Conservation (phyloP, 495 filamentous ascomycete species). For the Penicillium lividum region DNA sequence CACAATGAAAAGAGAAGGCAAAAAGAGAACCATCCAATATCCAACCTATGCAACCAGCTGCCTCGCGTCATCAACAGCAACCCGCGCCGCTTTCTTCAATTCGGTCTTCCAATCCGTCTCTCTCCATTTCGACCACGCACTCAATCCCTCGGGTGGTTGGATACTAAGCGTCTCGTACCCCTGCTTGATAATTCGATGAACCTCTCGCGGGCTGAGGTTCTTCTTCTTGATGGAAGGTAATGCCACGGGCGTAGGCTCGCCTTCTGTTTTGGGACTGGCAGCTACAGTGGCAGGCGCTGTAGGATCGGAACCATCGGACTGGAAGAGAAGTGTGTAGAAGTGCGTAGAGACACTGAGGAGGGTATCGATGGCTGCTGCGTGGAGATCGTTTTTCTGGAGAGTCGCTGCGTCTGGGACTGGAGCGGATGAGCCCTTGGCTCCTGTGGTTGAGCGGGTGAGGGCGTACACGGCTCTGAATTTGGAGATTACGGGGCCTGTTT, state of each 20-base stretch:
- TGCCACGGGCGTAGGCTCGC: conserved; percentile 25
- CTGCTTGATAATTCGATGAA: conserved; percentile 88
- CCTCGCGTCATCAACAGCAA: conserved; percentile 60
- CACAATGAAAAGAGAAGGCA: not conserved
- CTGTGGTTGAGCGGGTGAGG: conserved; percentile 17
- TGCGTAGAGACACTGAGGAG: conserved; percentile 83
- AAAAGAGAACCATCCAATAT: not conserved
- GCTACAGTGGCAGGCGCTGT: conserved; percentile 4
- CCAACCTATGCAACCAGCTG: conserved; percentile 36
- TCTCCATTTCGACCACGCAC: conserved; percentile 70
- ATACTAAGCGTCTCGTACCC: conserved; percentile 93
- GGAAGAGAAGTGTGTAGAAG: conserved; percentile 79
- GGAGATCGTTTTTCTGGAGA: conserved; percentile 25
- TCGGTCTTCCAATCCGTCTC: conserved; percentile 68
- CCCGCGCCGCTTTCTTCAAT: conserved; percentile 82
- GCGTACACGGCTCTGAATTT: conserved; percentile 80
- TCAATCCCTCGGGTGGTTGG: conserved; percentile 78
- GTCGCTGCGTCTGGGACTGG: conserved; percentile 8
- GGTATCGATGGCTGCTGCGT: conserved; percentile 67
- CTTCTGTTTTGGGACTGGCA: conserved; percentile 27
- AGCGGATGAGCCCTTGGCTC: conserved; percentile 7
- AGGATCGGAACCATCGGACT: conserved; percentile 47
- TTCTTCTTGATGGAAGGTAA: conserved; percentile 48
- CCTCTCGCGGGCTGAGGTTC: conserved; percentile 77
- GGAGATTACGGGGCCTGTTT: conserved; percentile 78